Evolutionary conservation across 1,284 basidiomycete species (phyloP).

Genomic region (Lentinus polychrous): DNA sequence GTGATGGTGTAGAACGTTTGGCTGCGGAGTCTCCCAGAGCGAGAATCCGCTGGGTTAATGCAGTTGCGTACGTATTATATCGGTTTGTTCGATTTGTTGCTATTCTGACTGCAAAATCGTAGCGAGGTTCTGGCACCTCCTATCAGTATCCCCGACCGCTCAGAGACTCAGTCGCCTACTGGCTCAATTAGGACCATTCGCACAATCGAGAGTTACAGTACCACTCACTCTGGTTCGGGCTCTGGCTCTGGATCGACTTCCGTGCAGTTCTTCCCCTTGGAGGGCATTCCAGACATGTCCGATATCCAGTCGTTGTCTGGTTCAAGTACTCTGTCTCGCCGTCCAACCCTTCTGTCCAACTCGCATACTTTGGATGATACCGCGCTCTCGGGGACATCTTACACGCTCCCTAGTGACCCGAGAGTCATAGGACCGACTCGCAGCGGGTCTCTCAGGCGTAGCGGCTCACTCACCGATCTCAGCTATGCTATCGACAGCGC

Average conservation of each 20-base stretch:
- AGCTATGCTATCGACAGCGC: constrained; percentile 60
- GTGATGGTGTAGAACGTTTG: constrained; percentile 79
- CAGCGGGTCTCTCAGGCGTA: constrained; percentile 53
- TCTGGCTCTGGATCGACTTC: constrained; percentile 53
- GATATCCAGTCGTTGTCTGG: constrained; percentile 43
- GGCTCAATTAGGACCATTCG: constrained; percentile 67
- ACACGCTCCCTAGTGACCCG: constrained; percentile 52
- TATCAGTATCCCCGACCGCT: constrained; percentile 42
- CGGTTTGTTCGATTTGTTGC: constrained; percentile 3
- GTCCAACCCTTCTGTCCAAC: constrained; percentile 40
- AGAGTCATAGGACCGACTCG: constrained; percentile 63
- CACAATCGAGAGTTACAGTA: constrained; percentile 38
- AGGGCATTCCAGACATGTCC: constrained; percentile 58
- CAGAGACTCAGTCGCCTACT: constrained; percentile 55
- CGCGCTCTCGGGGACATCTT: constrained; percentile 25
- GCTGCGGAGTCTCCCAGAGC: constrained; percentile 80
- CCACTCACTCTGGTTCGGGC: constrained; percentile 30
- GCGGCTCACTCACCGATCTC: constrained; percentile 70
- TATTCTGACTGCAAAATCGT: constrained; percentile 8
- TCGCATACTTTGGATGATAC: background rate
- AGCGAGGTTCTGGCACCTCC: constrained; percentile 64
- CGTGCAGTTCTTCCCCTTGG: constrained; percentile 63
- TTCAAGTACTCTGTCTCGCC: constrained; percentile 34
- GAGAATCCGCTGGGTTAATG: constrained; percentile 81
- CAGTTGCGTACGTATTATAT: constrained; percentile 61